phyloP scores from a whole-genome alignment of 495 filamentous ascomycete genomes.

The Neurospora sp. region DNA sequence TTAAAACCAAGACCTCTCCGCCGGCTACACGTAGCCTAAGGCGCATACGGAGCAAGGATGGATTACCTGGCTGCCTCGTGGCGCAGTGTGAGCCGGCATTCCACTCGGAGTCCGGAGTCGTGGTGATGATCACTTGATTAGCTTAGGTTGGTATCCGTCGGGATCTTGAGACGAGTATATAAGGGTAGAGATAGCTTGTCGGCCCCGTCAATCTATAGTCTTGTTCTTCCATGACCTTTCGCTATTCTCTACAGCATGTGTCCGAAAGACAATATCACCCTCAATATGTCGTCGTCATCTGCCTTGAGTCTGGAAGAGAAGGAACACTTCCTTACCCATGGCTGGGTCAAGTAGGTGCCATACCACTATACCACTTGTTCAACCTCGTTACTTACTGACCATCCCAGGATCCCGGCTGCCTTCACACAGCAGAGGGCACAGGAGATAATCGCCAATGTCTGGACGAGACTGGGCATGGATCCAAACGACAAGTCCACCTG shows the following conservation, averaged over 20 bases:
- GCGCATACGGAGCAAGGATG: background rate
- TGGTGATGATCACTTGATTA: background rate
- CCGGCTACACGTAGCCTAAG: background rate
- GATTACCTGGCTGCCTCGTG: background rate
- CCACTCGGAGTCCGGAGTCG: background rate
- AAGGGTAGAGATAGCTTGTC: background rate
- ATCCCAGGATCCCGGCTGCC: conserved; percentile 19
- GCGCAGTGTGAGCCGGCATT: background rate
- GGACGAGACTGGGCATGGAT: conserved; percentile 59
- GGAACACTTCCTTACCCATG: conserved; percentile 54
- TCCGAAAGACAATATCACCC: background rate
- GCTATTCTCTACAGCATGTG: background rate
- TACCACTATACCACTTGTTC: background rate
- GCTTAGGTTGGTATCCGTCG: background rate
- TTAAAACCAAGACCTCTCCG: conserved; percentile 5
- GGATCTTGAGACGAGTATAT: background rate
- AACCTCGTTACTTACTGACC: background rate
- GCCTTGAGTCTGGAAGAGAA: conserved; percentile 50
- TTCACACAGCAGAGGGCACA: conserved; percentile 54
- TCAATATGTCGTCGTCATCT: conserved; percentile 21
- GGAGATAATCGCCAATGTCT: conserved; percentile 46
- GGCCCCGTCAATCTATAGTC: background rate
- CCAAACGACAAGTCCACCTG: conserved; percentile 59
- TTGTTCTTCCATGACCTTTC: background rate
- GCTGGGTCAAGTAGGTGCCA: conserved; percentile 43